These are phyloP conservation scores for Cochlearia excelsa DNA, from an alignment of 345 rosid species.

Conservation along the genomic window DNA sequence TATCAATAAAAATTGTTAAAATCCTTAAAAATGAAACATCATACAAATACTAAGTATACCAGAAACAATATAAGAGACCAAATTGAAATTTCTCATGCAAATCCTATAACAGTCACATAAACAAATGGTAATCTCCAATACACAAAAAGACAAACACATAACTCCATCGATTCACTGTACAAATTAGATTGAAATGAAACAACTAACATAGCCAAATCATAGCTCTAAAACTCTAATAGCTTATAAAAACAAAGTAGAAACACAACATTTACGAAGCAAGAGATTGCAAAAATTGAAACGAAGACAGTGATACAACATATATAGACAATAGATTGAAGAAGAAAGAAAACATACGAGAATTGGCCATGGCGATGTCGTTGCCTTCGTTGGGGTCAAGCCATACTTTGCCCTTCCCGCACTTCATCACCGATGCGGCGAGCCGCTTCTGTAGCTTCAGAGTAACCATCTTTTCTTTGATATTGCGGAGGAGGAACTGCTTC, in stretches of 20 bases:
- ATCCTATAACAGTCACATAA: not conserved
- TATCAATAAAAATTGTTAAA: too few relatives aligned
- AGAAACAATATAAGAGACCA: not conserved
- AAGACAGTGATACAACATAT: not conserved
- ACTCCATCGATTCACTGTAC: not conserved
- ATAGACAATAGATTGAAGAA: not conserved
- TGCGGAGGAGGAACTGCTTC: slow-evolving; percentile 31
- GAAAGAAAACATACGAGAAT: slow-evolving; percentile 29
- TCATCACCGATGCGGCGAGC: slow-evolving; percentile 40
- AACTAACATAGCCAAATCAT: not conserved
- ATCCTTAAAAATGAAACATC: not conserved
- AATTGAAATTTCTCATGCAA: too few relatives aligned
- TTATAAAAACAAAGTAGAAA: too few relatives aligned
- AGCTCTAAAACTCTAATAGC: not conserved
- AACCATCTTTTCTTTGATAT: slow-evolving; percentile 32
- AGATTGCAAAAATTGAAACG: slow-evolving; percentile 11
- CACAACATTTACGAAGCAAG: not conserved
- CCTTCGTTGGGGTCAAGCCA: slow-evolving; percentile 42
- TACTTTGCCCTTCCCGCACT: slow-evolving; percentile 41
- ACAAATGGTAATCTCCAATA: not conserved
- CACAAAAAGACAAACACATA: not conserved
- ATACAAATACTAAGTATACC: not conserved
- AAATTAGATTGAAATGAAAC: not conserved
- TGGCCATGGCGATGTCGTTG: slow-evolving; percentile 41
- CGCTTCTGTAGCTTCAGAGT: slow-evolving; percentile 40